Base-by-base conservation (phyloP, 768 basidiomycete genomes). In the Psilocybe tampanensis region DNA sequence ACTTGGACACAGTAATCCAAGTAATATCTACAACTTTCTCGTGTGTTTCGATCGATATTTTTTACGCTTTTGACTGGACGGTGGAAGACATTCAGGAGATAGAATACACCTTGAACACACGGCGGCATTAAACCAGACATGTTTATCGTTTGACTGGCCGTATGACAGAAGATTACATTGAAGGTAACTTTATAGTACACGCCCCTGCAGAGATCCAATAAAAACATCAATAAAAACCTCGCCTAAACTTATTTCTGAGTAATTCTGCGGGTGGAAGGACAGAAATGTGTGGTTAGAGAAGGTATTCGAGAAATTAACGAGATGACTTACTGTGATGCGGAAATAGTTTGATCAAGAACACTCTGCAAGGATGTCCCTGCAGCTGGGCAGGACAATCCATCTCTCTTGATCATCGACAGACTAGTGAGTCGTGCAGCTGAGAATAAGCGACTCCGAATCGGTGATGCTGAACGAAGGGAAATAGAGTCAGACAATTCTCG, bases 281-380 rank as follows among this genome's bases (percentile, higher is more conserved):
- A 32, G 29, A 17, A 23, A 18, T 42, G 13, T 42, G 11, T 17
- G n/a, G n/a, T n/a, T n/a, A 11, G 17, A n/a, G 24, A 49, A 26
- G 17, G n/a, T 17, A 15, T 29, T 63, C 33, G 58, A 59, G 74
- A 43, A 8, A 23, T 33, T 23, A 24, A n/a, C n/a, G n/a, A n/a
- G n/a, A n/a, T 13, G 5, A 57, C 55, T 54, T 44, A 63, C 62
- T 52, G 26, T 6, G 58, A 54, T 18, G 59, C 59, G 5, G 59
- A 15, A 2, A 63, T 47, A 1, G 54, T 63, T 34, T 60, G 36
- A 22, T 63, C 51, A 19, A 51, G 23, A 43, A 63, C 32, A 32
- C 23, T 52, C 50, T 60, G 49, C 2, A 23, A 41, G 9, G 45
- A 48, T 2, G 29, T 44, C 9, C 21, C 48, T 76, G 57, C 67